A percentile compares a stretch with the other conserved stretches of the same genome.
These are phyloP conservation scores for Plasmopara viticola DNA, from an alignment of 352 stramenopile species.

Conservation along the genomic window DNA sequence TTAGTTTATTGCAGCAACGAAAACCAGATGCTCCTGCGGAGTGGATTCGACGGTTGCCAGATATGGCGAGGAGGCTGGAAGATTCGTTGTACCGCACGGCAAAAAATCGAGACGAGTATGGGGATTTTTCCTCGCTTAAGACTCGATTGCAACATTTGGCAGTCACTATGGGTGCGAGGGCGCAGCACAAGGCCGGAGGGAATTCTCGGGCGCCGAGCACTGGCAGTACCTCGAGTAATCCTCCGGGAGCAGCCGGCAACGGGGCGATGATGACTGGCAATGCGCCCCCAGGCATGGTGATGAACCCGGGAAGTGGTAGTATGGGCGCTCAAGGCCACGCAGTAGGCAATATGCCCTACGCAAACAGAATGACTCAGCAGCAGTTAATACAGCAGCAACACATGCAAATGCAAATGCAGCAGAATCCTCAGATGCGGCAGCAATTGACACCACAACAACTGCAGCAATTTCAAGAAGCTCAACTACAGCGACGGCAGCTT, in stretches of 20 bases:
- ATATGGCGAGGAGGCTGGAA: slow-evolving; percentile 97
- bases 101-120: slow-evolving; percentile 93
- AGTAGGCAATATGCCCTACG: slow-evolving; percentile 69
- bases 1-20: slow-evolving; percentile 94
- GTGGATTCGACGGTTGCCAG: slow-evolving; percentile 95
- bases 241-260: slow-evolving; percentile 19
- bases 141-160: slow-evolving; percentile 95
- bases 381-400: slow-evolving; percentile 72
- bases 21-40: slow-evolving; percentile 95
- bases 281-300: slow-evolving; percentile 38
- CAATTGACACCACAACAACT: slow-evolving; percentile 76
- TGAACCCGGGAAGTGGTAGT: slow-evolving; percentile 38
- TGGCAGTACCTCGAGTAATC: slow-evolving; percentile 25
- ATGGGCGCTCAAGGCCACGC: slow-evolving; percentile 59
- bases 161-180: slow-evolving; percentile 81
- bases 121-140: slow-evolving; percentile 94
- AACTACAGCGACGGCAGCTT: slow-evolving; percentile 66
- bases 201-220: slow-evolving; percentile 38
- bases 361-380: slow-evolving; percentile 74
- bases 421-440: slow-evolving; percentile 76
- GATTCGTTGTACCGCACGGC: slow-evolving; percentile 94
- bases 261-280: slow-evolving; percentile 44
- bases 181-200: slow-evolving; percentile 64
- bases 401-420: slow-evolving; percentile 74
- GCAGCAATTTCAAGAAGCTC: slow-evolving; percentile 69